A percentile compares a stretch with the other conserved stretches of the same genome.
Conservation (phyloP, 805 yeast genomes). For the Candida patagonica region DNA sequence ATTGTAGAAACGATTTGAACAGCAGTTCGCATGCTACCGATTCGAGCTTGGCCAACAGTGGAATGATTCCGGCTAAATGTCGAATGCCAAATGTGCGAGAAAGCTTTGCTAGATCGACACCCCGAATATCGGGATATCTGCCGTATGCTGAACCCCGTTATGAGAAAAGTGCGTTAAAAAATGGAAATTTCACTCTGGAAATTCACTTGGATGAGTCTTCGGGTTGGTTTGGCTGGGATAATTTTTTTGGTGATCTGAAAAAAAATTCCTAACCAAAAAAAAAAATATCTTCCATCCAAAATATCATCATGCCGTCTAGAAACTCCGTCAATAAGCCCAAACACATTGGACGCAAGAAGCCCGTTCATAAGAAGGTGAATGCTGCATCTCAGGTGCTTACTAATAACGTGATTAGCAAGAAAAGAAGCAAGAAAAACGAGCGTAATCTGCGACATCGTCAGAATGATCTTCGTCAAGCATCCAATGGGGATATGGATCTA, state of each 20-base stretch:
- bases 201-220: no score
- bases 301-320: conserved; percentile 60
- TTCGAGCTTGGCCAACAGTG: no score
- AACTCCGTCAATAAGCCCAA: conserved; percentile 74
- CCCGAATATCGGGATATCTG: background rate
- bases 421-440: conserved; percentile 67
- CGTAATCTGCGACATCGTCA: conserved; percentile 68
- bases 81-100: background rate
- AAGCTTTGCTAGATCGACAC: background rate
- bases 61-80: background rate
- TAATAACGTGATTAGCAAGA: conserved; percentile 53
- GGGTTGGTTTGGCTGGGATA: background rate
- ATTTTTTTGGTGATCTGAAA: no score
- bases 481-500: conserved; percentile 31
- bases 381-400: conserved; percentile 29
- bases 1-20: conserved; percentile 30
- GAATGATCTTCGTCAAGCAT: conserved; percentile 35
- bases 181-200: no score
- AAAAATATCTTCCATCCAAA: background rate
- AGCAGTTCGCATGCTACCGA: conserved; percentile 5
- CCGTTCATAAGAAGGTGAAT: conserved; percentile 13
- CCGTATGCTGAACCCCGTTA: background rate
- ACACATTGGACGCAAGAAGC: conserved; percentile 32
- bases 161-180: no score
- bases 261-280: background rate